Evolutionary conservation across 495 filamentous ascomycete genomes (phyloP), one percentile per base, ranked within the genome.

Genomic region (Aspergillus coremiiformis): DNA sequence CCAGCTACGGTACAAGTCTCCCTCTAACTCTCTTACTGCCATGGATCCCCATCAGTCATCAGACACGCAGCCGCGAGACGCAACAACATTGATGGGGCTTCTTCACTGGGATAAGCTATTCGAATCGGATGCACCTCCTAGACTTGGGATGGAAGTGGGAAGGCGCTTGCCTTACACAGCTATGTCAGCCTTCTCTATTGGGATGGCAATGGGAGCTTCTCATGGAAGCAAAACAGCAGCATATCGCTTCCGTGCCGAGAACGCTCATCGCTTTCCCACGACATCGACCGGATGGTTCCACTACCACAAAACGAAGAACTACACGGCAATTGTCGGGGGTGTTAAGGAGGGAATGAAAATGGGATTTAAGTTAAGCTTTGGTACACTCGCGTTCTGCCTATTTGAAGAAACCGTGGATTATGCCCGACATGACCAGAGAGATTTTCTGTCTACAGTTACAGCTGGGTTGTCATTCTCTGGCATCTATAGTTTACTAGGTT

Each of bases 271-370:
- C 58, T 81, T 94, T 41, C 93, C 93, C 19, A 82, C 72, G 5
- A 80, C 80, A n/a, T 80, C 84, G 20, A 79, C 79, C 7, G 93
- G 89, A 24, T 98, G 93, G 93, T 98, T 89, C 64, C 80, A 96
- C 23, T 98, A 98, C 65, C 94, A 97, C 69, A 96, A 96, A 69
- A 88, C 81, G 60, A 97, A 97, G 71, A 96, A 96, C 65, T 96
- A 97, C 71, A 79, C 87, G 51, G 70, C 84, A 5, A 78, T 84
- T 44, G 76, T 84, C 10, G 88, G 86, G 2, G 93, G 84, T 0
- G 67, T 91, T 11, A 79, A 78, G 55, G 88, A 90, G 62, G 94
- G 89, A 0, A 47, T 87, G 35, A 84, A 79, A 59, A 84, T 90
- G 79, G 92, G 86, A 4, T 62, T 67, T n/a, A 85, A 78, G 60